A percentile compares a stretch with the other conserved stretches of the same genome.
Evolutionary conservation across 2,329 filamentous ascomycete species (phyloP).

Genomic region (Fusarium bactridioides): DNA sequence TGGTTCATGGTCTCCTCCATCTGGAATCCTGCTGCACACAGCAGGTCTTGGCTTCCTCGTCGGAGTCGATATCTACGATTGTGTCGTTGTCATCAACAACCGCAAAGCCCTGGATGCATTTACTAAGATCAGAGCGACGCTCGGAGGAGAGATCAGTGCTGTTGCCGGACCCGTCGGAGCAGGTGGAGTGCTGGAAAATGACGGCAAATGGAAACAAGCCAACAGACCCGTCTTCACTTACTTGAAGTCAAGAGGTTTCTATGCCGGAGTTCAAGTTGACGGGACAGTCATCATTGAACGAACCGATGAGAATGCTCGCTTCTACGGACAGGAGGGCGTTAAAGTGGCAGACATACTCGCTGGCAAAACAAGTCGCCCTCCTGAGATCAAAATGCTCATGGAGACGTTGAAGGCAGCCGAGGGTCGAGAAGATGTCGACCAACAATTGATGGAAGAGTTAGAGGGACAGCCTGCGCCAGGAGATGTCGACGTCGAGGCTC

Average conservation of each 20-base stretch:
- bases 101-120: conserved; percentile 78
- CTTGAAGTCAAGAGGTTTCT: conserved; percentile 86
- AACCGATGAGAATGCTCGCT: conserved; percentile 82
- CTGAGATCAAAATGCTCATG: conserved; percentile 43
- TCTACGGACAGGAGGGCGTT: conserved; percentile 73
- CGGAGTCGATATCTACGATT: conserved; percentile 88
- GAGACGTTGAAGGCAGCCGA: conserved; percentile 47
- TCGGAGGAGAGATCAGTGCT: conserved; percentile 80
- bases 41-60: conserved; percentile 80
- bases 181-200: conserved; percentile 75
- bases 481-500: conserved; percentile 46
- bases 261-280: conserved; percentile 85
- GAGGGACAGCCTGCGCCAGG: conserved; percentile 47
- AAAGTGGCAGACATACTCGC: conserved; percentile 55
- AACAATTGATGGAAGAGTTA: conserved; percentile 45
- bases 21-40: conserved; percentile 82
- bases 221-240: conserved; percentile 65
- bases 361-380: conserved; percentile 49
- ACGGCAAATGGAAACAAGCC: conserved; percentile 58
- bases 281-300: conserved; percentile 86
- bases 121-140: conserved; percentile 74
- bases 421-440: conserved; percentile 46
- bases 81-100: conserved; percentile 84
- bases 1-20: conserved; percentile 79
- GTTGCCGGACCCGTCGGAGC: conserved; percentile 73